These are phyloP conservation scores for Eucalyptus decipiens DNA, from an alignment of 345 rosid species.

Conservation along the genomic window DNA sequence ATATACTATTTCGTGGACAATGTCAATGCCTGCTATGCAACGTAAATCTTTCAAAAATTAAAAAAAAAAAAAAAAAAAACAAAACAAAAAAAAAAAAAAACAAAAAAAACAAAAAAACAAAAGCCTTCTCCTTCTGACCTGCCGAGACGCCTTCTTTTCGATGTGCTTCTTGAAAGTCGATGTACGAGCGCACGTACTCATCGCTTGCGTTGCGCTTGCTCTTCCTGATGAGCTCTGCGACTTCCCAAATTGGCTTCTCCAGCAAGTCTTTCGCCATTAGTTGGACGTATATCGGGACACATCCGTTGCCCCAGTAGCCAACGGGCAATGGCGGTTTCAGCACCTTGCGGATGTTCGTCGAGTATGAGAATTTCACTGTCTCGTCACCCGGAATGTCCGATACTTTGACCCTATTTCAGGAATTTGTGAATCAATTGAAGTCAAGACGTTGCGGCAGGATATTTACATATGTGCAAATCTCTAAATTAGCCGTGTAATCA, in stretches of 20 bases:
- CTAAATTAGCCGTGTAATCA: background rate
- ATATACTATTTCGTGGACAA: background rate
- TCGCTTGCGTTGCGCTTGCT: slow-evolving; percentile 57
- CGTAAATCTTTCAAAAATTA: background rate
- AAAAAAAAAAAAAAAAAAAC: no score
- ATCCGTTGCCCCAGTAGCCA: slow-evolving; percentile 87
- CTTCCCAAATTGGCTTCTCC: slow-evolving; percentile 63
- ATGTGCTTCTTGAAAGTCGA: slow-evolving; percentile 59
- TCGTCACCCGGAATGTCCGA: slow-evolving; percentile 25
- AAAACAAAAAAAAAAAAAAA: no score
- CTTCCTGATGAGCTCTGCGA: slow-evolving; percentile 59
- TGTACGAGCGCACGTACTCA: slow-evolving; percentile 61
- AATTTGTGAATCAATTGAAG: background rate
- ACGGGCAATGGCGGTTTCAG: slow-evolving; percentile 59
- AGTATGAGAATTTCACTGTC: slow-evolving; percentile 53
- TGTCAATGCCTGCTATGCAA: background rate
- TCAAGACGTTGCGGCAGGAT: background rate
- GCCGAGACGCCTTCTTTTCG: slow-evolving; percentile 34
- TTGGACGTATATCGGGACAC: slow-evolving; percentile 63
- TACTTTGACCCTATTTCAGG: background rate
- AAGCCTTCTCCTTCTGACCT: background rate
- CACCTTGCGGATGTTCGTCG: slow-evolving; percentile 44
- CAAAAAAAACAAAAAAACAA: background rate
- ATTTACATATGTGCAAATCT: background rate
- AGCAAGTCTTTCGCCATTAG: slow-evolving; percentile 34